phyloP scores from a whole-genome alignment of 1,139 yeast species.

The Yamadazyma songkhlaensis region DNA sequence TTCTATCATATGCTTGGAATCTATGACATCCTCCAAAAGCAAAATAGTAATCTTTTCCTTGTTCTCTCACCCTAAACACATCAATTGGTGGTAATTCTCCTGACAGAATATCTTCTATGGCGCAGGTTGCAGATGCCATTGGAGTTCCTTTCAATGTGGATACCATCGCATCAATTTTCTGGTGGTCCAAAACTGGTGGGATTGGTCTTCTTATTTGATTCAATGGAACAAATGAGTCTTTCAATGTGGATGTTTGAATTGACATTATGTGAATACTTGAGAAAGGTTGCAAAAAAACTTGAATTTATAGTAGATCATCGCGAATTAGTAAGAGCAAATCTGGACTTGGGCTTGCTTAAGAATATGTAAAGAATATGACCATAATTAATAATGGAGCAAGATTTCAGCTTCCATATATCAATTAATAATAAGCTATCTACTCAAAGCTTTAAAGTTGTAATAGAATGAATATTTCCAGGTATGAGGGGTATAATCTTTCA shows the following conservation, averaged over 20 bases:
- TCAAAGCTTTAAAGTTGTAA: too few species aligned
- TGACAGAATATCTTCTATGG: slow-evolving; percentile 49
- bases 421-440: too few species aligned
- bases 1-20: slow-evolving; percentile 69
- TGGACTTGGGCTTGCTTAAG: slow-evolving; percentile 1
- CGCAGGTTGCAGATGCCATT: slow-evolving; percentile 61
- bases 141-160: slow-evolving; percentile 68
- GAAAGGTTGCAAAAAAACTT: slow-evolving; percentile 3
- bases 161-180: slow-evolving; percentile 76
- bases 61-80: slow-evolving; percentile 62
- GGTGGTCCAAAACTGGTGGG: slow-evolving; percentile 73
- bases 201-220: slow-evolving; percentile 71
- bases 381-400: neutral
- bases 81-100: slow-evolving; percentile 79
- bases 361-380: too few species aligned
- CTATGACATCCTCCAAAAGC: slow-evolving; percentile 88
- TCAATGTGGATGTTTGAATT: slow-evolving; percentile 35
- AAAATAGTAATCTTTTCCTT: slow-evolving; percentile 62
- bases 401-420: too few species aligned
- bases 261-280: too few species aligned
- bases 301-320: slow-evolving; percentile 1
- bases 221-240: slow-evolving; percentile 59
- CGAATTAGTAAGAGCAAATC: slow-evolving; percentile 7
- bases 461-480: too few species aligned
- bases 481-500: too few species aligned